Evolutionary conservation across 1,284 basidiomycete genomes (phyloP), one percentile per base, ranked within the genome.

Genomic region (Rhodotorula sp.): DNA sequence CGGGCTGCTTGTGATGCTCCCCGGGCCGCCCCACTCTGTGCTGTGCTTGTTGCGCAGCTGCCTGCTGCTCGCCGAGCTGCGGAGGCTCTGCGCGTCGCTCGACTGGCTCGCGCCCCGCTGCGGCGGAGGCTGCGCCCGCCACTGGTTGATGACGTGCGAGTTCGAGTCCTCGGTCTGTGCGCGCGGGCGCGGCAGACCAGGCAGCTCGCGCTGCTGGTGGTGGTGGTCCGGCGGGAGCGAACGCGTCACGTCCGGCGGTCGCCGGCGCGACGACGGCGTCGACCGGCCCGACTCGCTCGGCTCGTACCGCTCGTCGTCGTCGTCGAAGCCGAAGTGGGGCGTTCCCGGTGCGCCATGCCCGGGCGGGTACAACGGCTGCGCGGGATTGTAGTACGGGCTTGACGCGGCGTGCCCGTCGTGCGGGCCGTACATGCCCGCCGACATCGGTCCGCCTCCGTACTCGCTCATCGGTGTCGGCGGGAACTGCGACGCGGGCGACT

Each of bases 151-250:
- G 29, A 78, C 68, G 50, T 74, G 69, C 53, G 77, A 78, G 74
- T 86, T 87, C 65, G 85, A 84, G 79, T 90, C 90, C 79, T 92
- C 90, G 21, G 90, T 90, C 74, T 88, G 85, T n/a, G 88, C 88
- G 53, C 90, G 85, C 29, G 87, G 84, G 36, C 87, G 84, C 25
- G 50, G 29, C 67, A 86, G 84, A 29, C 80, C 82, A 34, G 79
- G 79, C 1, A 39, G 22, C n/a, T 41, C 34, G n/a, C 27, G 88
- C 54, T 61, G 58, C 86, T 66, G 53, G 48, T 63, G 64, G n/a
- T 67, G 56, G 21, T 67, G 66, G 32, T 67, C 63, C 13, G 74
- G 50, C 27, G 61, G 74, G 10, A 75, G 59, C 10, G 66, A 70
- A 32, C 69, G 72, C 64, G 69, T 78, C 37, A 48, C 57, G 51